phyloP scores from a whole-genome alignment of 192 early-diverging fungal species.

The Funneliformis geosporum region DNA sequence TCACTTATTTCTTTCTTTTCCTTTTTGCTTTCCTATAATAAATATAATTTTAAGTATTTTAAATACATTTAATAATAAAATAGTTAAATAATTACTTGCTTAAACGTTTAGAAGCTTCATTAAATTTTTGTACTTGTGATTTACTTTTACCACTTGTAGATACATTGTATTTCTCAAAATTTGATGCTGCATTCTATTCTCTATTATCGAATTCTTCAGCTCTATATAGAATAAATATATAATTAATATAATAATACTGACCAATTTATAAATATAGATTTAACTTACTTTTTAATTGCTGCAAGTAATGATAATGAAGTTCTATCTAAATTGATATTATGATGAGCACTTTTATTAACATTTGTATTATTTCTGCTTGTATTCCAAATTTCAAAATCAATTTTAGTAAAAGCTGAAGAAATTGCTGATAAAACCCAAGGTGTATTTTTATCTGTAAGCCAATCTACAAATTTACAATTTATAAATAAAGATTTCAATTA shows the following conservation, averaged over 20 bases:
- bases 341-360: neutral
- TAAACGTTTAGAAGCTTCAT: neutral
- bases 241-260: too few relatives aligned
- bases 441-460: neutral
- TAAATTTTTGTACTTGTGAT: neutral
- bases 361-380: neutral
- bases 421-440: neutral
- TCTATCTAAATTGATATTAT: neutral
- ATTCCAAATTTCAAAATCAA: neutral
- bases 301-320: neutral
- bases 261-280: too few relatives aligned
- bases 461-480: neutral
- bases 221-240: neutral
- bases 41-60: too few relatives aligned
- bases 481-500: neutral
- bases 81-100: neutral
- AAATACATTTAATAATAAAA: too few relatives aligned
- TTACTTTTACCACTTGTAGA: neutral
- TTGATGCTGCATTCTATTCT: neutral
- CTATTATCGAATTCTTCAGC: neutral
- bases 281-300: too few relatives aligned
- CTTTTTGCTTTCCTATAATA: too few relatives aligned
- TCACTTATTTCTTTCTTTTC: too few relatives aligned
- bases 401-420: neutral
- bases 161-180: neutral